Percentiles rank a stretch among this genome's conserved stretches.
phyloP scores from a whole-genome alignment of 768 basidiomycete genomes.

The Tylopilus sp. region DNA sequence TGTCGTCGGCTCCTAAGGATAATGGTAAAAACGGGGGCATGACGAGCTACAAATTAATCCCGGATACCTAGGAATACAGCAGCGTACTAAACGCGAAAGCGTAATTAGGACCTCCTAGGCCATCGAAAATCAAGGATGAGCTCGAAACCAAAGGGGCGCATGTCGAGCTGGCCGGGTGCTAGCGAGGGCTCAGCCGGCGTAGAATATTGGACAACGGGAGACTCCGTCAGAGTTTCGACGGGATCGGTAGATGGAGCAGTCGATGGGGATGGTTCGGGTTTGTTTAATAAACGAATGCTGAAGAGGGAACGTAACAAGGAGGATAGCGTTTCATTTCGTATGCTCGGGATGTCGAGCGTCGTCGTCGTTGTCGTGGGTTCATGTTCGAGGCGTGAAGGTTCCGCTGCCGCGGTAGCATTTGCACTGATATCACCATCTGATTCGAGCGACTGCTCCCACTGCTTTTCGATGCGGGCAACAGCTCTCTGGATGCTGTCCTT shows the following conservation, averaged over 20 bases:
- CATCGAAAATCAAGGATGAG: conserved; percentile 75
- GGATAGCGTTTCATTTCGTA: conserved; percentile 19
- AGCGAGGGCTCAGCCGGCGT: conserved; percentile 18
- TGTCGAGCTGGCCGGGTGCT: conserved; percentile 58
- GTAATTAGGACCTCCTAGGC: conserved; percentile 34
- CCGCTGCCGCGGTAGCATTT: conserved; percentile 25
- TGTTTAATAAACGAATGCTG: conserved; percentile 6
- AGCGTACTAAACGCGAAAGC: conserved; percentile 7
- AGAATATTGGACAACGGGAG: conserved; percentile 5
- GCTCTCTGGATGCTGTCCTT: conserved; percentile 52
- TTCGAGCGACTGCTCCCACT: conserved; percentile 29
- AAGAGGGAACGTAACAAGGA: conserved; percentile 27
- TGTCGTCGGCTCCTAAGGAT: not conserved
- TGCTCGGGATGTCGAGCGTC: not conserved
- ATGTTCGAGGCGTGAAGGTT: conserved; percentile 18
- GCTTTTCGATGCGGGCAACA: conserved; percentile 34
- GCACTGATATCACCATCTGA: conserved; percentile 15
- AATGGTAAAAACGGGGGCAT: not conserved
- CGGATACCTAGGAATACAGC: conserved; percentile 20
- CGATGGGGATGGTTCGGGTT: not conserved
- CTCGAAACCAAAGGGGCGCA: conserved; percentile 68
- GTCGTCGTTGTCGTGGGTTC: conserved; percentile 14
- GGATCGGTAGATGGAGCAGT: not conserved
- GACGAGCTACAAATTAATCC: conserved; percentile 13
- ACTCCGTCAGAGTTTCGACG: conserved; percentile 3